Evolutionary conservation across 306 rosid species (phyloP), one percentile per base, ranked within the genome.

Genomic region (Castanea sativa): DNA sequence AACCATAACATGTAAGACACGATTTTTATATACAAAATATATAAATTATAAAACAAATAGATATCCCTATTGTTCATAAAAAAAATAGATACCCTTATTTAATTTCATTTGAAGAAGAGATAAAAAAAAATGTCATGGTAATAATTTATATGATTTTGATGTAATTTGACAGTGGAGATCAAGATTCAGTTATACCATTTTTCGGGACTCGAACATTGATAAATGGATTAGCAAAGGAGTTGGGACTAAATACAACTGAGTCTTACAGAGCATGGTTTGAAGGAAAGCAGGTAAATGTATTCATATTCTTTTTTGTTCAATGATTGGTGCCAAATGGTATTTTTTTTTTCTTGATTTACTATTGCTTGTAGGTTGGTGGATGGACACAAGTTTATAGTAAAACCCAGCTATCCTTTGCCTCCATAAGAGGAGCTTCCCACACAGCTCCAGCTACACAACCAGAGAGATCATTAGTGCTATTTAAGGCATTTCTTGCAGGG

Each of bases 201-300:
- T 19, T 59, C 18, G 78, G 85, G 29, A 70, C 61, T 6, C 56
- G 69, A 33, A 71, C 73, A 57, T 27, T 81, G 69, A 77, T 81
- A 55, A 65, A 76, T 21, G 9, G 32, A 5, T 67, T 70, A 19
- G 84, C 80, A 14, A 71, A 51, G 65, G 41, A 56, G 33, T 55
- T 84, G 25, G 79, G 82, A 8, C 76, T 84, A 6, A 35, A 45
- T 20, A 80, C 87, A 51, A 76, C 84, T 9, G 55, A 76, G 61
- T 79, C 84, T 10, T 84, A 76, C 55, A 57, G 82, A 41, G 76
- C 79, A 12, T 80, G 87, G 84, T 80, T 84, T 80, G 79, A 64
- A 25, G 78, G 55, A 20, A 84, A 84, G 9, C 87, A 80, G 81
- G 87, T 79, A 4, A 73, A 41, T 68, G 2, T 68, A 30, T 61